Evolutionary conservation across 1,139 yeast species (phyloP), one percentile per base, ranked within the genome.

Genomic region (Debaryomycetaceae sp.): DNA sequence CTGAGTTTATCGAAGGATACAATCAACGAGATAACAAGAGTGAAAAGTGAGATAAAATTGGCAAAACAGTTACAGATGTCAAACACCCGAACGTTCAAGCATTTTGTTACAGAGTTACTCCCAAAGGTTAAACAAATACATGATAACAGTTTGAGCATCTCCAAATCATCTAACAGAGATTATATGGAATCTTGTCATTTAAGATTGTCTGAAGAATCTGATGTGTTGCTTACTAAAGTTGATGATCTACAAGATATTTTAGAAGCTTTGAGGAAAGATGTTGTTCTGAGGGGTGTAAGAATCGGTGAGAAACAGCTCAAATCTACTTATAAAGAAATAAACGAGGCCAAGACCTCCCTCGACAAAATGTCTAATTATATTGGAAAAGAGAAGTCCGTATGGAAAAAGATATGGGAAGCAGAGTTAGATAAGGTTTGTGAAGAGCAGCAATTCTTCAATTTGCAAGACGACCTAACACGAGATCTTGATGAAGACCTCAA

Each of bases 341-440:
- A 56, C 5, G 70, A 65, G 1, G 92, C 95, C 0, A 73, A 75
- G 42, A 41, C 50, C 0, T 74, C 76, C 13, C 68, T 91, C 36
- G 60, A 61, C 3, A 61, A 64, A 5, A 76, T 91, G 76, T 72
- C 75, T n/a, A 65, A 63, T 6, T 89, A 79, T 52, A 83, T 94
- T 33, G 53, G 63, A 1, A 70, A 70, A 9, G 98, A 89, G 55
- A 85, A 85, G 50, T 83, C 89, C 4, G 81, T 81, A 31, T 89
- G 98, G 96, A 87, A 88, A 57, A 81, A 79, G 51, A 83, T 88
- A 19, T 92, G 98, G 98, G 96, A 91, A 58, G 70, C 83, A 5
- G 97, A 91, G 55, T 73, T 92, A 44, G 95, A 88, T 49, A 83
- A 83, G 34, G 94, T 92, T 17, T 86, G 96, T 46, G 96, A 88